Evolutionary conservation across 371 early-diverging fungal species (phyloP).

Genomic region (Basidiobolus meristosporus): DNA sequence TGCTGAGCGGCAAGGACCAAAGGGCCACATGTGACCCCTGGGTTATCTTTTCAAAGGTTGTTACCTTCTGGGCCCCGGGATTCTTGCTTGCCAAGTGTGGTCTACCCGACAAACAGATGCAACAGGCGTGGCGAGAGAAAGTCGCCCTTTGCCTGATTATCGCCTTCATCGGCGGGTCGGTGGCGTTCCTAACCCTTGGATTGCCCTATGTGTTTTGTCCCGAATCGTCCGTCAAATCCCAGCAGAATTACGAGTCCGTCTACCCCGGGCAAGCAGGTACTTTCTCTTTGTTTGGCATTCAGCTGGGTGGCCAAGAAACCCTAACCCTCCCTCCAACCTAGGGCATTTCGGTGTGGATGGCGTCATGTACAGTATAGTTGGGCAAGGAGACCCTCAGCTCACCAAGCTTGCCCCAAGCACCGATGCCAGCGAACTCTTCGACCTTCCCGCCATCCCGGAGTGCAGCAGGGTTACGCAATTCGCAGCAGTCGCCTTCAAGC

Average conservation of each 20-base stretch:
- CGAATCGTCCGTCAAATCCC: slow-evolving; percentile 5
- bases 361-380: background rate
- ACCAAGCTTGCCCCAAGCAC: too few relatives aligned
- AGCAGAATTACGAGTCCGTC: slow-evolving; percentile 5
- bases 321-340: slow-evolving; percentile 7
- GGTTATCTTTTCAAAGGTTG: slow-evolving; percentile 49
- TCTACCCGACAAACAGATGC: slow-evolving; percentile 35
- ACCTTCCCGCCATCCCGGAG: too few relatives aligned
- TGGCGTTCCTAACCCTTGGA: slow-evolving; percentile 41
- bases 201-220: slow-evolving; percentile 31
- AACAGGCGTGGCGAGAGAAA: slow-evolving; percentile 88
- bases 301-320: too few relatives aligned
- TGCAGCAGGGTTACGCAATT: too few relatives aligned
- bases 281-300: too few relatives aligned
- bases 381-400: too few relatives aligned
- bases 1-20: slow-evolving; percentile 38
- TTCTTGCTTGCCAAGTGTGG: slow-evolving; percentile 22
- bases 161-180: slow-evolving; percentile 26
- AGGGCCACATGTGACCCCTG: slow-evolving; percentile 34
- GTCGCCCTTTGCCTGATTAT: slow-evolving; percentile 59
- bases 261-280: background rate
- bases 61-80: slow-evolving; percentile 61
- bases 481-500: too few relatives aligned
- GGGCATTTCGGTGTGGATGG: background rate
- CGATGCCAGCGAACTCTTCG: too few relatives aligned